Conservation (phyloP, 164 flowering plant genomes). For the Umbellularia californica region DNA sequence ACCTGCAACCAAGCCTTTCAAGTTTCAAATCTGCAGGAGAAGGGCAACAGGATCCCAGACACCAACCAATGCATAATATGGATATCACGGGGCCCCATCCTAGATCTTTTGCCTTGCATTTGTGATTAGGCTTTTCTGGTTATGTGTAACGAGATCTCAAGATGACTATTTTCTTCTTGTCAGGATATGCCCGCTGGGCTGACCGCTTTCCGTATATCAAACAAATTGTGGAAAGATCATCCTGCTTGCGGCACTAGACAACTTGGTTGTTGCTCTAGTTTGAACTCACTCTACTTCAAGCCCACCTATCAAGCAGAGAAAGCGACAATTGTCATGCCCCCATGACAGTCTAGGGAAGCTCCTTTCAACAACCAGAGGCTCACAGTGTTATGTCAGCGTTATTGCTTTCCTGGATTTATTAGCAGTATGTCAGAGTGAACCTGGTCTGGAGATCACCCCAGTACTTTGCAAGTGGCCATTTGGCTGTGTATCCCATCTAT, state of each 20-base stretch:
- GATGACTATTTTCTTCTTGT: neutral
- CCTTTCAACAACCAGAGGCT: too few species aligned
- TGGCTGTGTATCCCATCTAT: too few species aligned
- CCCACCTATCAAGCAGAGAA: too few species aligned
- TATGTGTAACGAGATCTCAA: neutral
- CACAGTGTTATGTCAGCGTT: too few species aligned
- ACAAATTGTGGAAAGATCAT: slow-evolving; percentile 36
- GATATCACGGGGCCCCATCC: neutral
- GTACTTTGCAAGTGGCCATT: too few species aligned
- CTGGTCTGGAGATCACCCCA: too few species aligned
- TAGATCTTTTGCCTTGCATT: neutral
- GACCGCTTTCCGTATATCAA: slow-evolving; percentile 55
- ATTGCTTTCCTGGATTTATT: too few species aligned
- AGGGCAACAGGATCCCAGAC: too few species aligned
- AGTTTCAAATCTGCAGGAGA: neutral
- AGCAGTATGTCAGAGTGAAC: too few species aligned
- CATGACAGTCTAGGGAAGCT: too few species aligned
- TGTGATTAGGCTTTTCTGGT: neutral
- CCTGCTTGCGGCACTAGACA: neutral
- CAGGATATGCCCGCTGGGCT: slow-evolving; percentile 74
- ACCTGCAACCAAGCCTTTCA: too few species aligned
- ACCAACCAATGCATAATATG: neutral
- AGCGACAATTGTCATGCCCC: too few species aligned
- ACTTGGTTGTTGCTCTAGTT: neutral
- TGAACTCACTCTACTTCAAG: neutral